Percentiles rank a stretch among this genome's conserved stretches.
Conservation (phyloP, 2,329 filamentous ascomycete species). For the Lachnellula suecica region DNA sequence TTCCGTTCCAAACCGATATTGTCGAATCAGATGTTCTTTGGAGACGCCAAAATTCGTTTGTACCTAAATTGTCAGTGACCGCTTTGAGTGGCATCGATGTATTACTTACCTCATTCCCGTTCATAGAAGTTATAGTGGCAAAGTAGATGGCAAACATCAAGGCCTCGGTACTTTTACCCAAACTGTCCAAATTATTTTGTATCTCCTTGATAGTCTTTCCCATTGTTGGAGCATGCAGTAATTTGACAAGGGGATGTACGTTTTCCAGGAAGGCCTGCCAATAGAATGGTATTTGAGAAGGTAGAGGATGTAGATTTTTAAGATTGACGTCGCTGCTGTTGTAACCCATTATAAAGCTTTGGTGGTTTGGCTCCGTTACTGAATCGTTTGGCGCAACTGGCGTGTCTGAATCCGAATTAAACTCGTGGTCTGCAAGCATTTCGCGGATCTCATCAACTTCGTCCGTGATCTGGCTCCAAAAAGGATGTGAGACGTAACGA, state of each 20-base stretch:
- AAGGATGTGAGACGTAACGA: slow-evolving; percentile 73
- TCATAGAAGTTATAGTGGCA: slow-evolving; percentile 45
- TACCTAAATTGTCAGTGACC: slow-evolving; percentile 30
- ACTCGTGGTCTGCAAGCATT: slow-evolving; percentile 29
- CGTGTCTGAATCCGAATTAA: slow-evolving; percentile 26
- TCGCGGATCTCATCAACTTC: slow-evolving; percentile 46
- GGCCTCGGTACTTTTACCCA: slow-evolving; percentile 45
- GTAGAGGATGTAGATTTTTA: slow-evolving; percentile 60
- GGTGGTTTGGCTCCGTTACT: slow-evolving; percentile 63
- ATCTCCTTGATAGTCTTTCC: slow-evolving; percentile 61
- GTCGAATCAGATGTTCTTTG: slow-evolving; percentile 41
- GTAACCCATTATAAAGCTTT: slow-evolving; percentile 72
- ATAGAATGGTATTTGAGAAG: slow-evolving; percentile 63
- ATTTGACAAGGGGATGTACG: slow-evolving; percentile 70
- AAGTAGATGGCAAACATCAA: slow-evolving; percentile 59
- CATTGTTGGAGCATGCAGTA: slow-evolving; percentile 68
- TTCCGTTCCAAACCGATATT: slow-evolving; percentile 53
- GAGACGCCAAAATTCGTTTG: slow-evolving; percentile 40
- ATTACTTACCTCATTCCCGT: slow-evolving; percentile 30
- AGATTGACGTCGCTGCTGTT: slow-evolving; percentile 70
- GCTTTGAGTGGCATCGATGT: background rate
- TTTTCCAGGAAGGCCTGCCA: slow-evolving; percentile 74
- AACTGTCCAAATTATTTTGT: slow-evolving; percentile 55
- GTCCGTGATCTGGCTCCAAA: slow-evolving; percentile 73
- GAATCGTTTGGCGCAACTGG: slow-evolving; percentile 39